Conservation (phyloP, 345 rosid genomes). For the Syzygium oleosum region DNA sequence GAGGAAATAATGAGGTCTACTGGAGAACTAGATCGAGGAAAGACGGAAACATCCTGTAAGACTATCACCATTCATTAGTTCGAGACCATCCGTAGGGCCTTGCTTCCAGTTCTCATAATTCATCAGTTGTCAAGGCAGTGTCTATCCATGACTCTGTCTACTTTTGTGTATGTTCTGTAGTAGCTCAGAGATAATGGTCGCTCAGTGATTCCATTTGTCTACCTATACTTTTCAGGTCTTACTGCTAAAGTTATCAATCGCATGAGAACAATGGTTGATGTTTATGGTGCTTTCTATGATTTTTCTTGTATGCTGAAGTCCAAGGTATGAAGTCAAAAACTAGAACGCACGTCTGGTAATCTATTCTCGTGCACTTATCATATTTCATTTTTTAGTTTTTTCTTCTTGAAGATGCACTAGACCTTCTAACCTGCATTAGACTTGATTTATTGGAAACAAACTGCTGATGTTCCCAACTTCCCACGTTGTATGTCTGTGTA, state of each 20-base stretch:
- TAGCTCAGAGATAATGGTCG: background rate
- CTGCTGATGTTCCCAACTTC: background rate
- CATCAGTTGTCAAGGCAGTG: background rate
- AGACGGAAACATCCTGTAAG: background rate
- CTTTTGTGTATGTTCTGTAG: background rate
- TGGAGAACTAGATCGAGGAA: background rate
- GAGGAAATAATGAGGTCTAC: background rate
- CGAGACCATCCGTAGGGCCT: background rate
- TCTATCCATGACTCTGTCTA: background rate
- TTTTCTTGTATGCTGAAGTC: slow-evolving; percentile 62
- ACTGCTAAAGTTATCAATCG: slow-evolving; percentile 80
- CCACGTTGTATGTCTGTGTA: background rate
- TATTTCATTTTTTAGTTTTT: background rate
- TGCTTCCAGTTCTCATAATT: background rate
- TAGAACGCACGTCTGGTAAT: background rate
- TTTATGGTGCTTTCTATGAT: slow-evolving; percentile 80
- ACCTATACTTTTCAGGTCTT: slow-evolving; percentile 46
- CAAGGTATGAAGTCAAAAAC: slow-evolving; percentile 35
- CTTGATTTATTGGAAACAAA: background rate
- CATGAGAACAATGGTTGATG: slow-evolving; percentile 79
- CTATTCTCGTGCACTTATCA: background rate
- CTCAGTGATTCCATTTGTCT: background rate
- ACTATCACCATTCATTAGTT: background rate
- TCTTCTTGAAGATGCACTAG: background rate
- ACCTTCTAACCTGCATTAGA: background rate